Evolutionary conservation across 805 yeast species (phyloP), one percentile per base, ranked within the genome.

Genomic region (Saturnispora saitoi): DNA sequence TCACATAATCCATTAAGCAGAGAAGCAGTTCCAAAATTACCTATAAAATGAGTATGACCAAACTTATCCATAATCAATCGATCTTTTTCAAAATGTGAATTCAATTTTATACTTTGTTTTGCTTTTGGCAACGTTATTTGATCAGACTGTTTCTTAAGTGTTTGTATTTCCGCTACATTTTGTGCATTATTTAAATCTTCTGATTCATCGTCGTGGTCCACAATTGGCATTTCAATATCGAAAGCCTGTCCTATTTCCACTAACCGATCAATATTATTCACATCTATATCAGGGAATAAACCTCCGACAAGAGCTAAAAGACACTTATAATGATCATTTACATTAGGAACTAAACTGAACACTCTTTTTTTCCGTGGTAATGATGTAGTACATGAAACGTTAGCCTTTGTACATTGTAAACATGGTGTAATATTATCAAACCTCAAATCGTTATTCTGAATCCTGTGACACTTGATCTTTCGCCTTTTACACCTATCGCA

Each of bases 31-130:
- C 77, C 76, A 15, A 66, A 66, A 19, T 70, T 66, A 1, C 78
- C 78, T 45, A 73, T 68, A 50, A 70, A 73, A 56, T 73, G 78
- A 0, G 74, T 67, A 47, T 71, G 73, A 4, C 77, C 77, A 48
- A 65, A 67, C 20, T 66, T 58, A 51, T 73, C 78, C 59, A 67
- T 67, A 19, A 72, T 63, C 34, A 72, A 54, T n/a, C 70, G 51
- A 46, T 67, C 71, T 20, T 57, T 54, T 32, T 62, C 68, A 40
- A 56, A 54, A 24, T 54, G 54, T 11, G 50, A 40, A 3, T 54
- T 37, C 43, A 54, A 37, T 36, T 59, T 58, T 24, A 60, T 48
- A 22, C 47, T 45, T 4, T 56, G 54, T 3, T 61, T 62, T 17
- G 60, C 41, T 32, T 51, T 51, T 1, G 58, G 55, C 3, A 49